Evolutionary conservation across 768 basidiomycete species (phyloP).

Genomic region (Chalciporus piperatus): DNA sequence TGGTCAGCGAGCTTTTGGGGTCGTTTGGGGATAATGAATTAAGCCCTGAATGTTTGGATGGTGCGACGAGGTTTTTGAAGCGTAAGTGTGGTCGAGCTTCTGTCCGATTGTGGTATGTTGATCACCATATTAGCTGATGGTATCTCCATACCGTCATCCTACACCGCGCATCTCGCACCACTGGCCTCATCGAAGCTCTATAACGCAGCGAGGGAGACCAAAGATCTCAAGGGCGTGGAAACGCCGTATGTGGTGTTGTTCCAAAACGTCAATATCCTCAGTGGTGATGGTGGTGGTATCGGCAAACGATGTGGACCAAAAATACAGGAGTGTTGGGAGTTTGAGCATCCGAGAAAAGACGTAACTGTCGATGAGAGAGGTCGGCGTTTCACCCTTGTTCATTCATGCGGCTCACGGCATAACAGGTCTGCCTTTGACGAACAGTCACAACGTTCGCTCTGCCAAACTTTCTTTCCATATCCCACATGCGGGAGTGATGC

Average conservation of each 20-base stretch:
- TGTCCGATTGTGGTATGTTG: conserved; percentile 8
- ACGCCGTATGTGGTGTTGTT: conserved; percentile 99
- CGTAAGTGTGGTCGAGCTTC: conserved; percentile 40
- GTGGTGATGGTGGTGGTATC: conserved; percentile 63
- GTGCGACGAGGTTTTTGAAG: conserved; percentile 91
- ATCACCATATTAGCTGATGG: conserved; percentile 62
- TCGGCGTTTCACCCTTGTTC: conserved; percentile 27
- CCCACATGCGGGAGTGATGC: conserved; percentile 89
- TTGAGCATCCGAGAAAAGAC: conserved; percentile 88
- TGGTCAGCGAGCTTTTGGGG: conserved; percentile 93
- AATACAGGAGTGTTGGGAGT: conserved; percentile 96
- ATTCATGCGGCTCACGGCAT: conserved; percentile 8
- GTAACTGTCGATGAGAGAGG: conserved; percentile 71
- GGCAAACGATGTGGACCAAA: conserved; percentile 72
- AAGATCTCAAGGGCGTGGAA: conserved; percentile 73
- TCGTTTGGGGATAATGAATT: conserved; percentile 99
- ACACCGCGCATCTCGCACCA: conserved; percentile 92
- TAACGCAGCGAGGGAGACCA: conserved; percentile 70
- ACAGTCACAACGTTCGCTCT: conserved; percentile 91
- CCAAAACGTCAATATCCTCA: conserved; percentile 86
- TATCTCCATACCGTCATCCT: conserved; percentile 94
- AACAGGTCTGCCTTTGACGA: conserved; percentile 85
- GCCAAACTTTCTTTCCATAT: conserved; percentile 87
- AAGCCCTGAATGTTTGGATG: conserved; percentile 96
- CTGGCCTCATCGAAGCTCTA: conserved; percentile 91